phyloP scores from a whole-genome alignment of 106 monocot species.

The Phalaenopsis equestris region DNA sequence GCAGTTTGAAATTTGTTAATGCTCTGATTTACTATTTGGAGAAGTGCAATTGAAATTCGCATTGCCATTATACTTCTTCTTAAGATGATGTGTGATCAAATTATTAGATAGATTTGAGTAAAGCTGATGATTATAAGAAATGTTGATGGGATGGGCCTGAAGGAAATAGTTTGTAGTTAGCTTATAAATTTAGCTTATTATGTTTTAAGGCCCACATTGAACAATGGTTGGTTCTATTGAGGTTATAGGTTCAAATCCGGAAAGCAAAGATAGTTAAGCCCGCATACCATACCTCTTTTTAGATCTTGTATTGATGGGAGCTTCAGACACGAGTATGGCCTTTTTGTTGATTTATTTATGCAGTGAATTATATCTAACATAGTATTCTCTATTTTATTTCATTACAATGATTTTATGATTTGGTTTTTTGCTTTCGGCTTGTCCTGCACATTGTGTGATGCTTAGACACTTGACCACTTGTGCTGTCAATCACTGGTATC shows the following conservation, averaged over 20 bases:
- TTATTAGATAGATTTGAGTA: not conserved
- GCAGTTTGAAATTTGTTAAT: no score
- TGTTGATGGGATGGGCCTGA: not conserved
- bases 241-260: not conserved
- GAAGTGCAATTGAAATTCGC: not conserved
- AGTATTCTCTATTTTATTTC: not conserved
- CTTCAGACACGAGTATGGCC: not conserved
- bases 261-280: not conserved
- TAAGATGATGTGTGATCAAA: not conserved
- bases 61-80: not conserved
- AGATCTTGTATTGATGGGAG: not conserved
- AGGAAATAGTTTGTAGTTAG: not conserved
- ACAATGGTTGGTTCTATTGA: not conserved
- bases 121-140: not conserved
- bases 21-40: not conserved
- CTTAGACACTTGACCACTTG: slow-evolving; percentile 6
- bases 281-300: no score
- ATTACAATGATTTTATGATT: not conserved
- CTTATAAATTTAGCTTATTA: not conserved
- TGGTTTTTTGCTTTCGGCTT: not conserved
- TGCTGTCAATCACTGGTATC: slow-evolving; percentile 34
- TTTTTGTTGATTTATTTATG: not conserved
- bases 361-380: not conserved
- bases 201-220: not conserved
- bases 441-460: not conserved